Percentiles rank a stretch among this genome's conserved stretches.
Evolutionary conservation across 371 early-diverging fungal genomes (phyloP).

Genomic region (Mucor velutinosus): DNA sequence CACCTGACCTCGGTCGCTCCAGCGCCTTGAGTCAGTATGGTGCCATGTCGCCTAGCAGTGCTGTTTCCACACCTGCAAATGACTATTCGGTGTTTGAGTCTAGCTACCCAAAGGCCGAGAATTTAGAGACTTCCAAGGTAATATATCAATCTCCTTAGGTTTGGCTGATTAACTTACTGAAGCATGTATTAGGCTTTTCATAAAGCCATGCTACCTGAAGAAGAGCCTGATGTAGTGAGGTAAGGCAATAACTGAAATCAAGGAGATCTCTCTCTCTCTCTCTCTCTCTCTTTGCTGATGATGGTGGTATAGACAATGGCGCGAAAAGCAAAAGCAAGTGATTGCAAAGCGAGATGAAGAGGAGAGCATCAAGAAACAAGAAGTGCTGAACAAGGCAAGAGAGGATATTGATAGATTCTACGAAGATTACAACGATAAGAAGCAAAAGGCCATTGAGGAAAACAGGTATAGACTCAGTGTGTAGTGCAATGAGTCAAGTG

Average conservation of each 20-base stretch:
- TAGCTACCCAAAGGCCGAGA: conserved; percentile 47
- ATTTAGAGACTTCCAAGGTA: conserved; percentile 46
- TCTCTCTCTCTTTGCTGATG: not conserved
- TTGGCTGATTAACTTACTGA: too few relatives aligned
- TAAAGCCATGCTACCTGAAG: conserved; percentile 47
- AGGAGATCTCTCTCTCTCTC: not conserved
- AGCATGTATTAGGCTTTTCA: conserved; percentile 37
- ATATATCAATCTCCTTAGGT: not conserved
- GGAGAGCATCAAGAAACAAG: conserved; percentile 67
- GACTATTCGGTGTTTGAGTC: conserved; percentile 43
- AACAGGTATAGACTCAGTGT: conserved; percentile 57
- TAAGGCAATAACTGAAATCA: conserved; percentile 10
- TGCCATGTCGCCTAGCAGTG: not conserved
- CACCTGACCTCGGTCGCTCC: conserved; percentile 6
- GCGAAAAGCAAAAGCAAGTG: conserved; percentile 67
- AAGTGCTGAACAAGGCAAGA: conserved; percentile 70
- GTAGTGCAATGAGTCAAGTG: not conserved
- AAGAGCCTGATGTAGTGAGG: conserved; percentile 61
- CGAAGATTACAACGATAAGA: conserved; percentile 92
- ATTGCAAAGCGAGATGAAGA: conserved; percentile 80
- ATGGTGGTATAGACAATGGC: conserved; percentile 69
- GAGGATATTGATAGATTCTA: conserved; percentile 89
- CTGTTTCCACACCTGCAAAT: conserved; percentile 9
- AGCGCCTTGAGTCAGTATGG: not conserved
- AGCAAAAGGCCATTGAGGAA: conserved; percentile 70